These are phyloP conservation scores for Corymbia calophylla DNA, from an alignment of 441 rosid species.

Conservation along the genomic window DNA sequence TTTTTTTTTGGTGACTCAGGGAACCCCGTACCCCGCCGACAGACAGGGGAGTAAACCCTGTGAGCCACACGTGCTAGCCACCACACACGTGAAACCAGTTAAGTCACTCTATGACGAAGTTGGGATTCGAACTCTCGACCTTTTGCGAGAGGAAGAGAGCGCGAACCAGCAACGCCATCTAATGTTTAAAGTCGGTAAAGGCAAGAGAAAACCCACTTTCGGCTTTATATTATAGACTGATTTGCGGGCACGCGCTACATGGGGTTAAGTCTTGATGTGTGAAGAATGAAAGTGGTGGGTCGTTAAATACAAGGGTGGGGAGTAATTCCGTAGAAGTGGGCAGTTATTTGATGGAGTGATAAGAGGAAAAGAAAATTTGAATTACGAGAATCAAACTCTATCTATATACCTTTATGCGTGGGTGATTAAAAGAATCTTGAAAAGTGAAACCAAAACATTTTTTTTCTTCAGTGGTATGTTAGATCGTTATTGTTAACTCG, in stretches of 20 bases:
- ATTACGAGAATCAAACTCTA: not conserved
- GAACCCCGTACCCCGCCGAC: too few species aligned
- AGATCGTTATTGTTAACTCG: too few species aligned
- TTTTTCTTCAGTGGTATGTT: not conserved
- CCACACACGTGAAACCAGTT: too few species aligned
- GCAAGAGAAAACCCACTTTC: not conserved
- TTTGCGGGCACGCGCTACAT: not conserved
- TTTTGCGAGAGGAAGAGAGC: too few species aligned
- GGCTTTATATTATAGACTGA: not conserved
- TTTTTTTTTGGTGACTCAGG: too few species aligned
- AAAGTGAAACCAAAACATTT: not conserved
- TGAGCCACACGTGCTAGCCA: too few species aligned
- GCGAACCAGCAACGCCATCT: too few species aligned
- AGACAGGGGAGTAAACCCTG: too few species aligned
- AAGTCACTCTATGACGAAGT: too few species aligned
- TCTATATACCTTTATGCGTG: not conserved
- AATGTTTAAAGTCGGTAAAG: not conserved
- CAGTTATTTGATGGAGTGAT: not conserved
- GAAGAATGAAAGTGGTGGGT: not conserved
- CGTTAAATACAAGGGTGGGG: not conserved
- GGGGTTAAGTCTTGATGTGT: too few species aligned
- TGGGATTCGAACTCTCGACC: too few species aligned
- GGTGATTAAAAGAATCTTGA: not conserved
- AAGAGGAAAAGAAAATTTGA: not conserved
- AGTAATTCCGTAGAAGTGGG: not conserved